These are phyloP conservation scores for Euphorbia corollata DNA, from an alignment of 441 rosid species.

Conservation along the genomic window DNA sequence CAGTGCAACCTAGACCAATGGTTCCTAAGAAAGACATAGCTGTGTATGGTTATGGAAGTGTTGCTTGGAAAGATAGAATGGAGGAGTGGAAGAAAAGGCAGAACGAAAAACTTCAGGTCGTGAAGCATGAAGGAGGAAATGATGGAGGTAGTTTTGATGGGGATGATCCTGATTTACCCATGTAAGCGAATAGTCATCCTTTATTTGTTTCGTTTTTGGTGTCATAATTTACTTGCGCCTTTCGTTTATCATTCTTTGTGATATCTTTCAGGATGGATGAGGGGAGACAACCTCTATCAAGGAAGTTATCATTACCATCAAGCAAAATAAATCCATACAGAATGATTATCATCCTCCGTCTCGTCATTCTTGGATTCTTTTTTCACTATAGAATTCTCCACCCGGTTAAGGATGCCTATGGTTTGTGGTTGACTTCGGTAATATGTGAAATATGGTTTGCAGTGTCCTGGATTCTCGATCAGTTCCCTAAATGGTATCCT, in stretches of 20 bases:
- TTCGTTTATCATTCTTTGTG: neutral
- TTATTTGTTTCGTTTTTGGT: neutral
- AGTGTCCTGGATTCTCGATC: slow-evolving; percentile 95
- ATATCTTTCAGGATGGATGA: slow-evolving; percentile 76
- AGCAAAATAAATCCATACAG: slow-evolving; percentile 95
- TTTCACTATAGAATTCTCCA: slow-evolving; percentile 89
- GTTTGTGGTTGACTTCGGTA: slow-evolving; percentile 86
- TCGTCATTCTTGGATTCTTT: slow-evolving; percentile 73
- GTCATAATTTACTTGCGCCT: neutral
- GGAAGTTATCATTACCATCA: slow-evolving; percentile 80
- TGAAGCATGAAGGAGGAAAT: slow-evolving; percentile 59
- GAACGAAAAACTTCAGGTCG: slow-evolving; percentile 74
- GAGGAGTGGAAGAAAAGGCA: slow-evolving; percentile 93
- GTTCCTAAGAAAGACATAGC: slow-evolving; percentile 84
- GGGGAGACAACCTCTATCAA: slow-evolving; percentile 94
- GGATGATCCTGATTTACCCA: slow-evolving; percentile 78
- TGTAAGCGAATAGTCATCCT: slow-evolving; percentile 30
- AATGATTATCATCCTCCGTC: slow-evolving; percentile 66
- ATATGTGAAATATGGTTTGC: slow-evolving; percentile 99
- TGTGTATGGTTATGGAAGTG: slow-evolving; percentile 88
- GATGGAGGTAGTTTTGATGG: slow-evolving; percentile 44
- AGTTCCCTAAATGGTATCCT: slow-evolving; percentile 94
- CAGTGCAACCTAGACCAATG: slow-evolving; percentile 89
- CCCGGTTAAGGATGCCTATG: slow-evolving; percentile 80
- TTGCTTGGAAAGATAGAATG: slow-evolving; percentile 96